phyloP scores from a whole-genome alignment of 2,329 filamentous ascomycete species.

The Corinectria fuckeliana region DNA sequence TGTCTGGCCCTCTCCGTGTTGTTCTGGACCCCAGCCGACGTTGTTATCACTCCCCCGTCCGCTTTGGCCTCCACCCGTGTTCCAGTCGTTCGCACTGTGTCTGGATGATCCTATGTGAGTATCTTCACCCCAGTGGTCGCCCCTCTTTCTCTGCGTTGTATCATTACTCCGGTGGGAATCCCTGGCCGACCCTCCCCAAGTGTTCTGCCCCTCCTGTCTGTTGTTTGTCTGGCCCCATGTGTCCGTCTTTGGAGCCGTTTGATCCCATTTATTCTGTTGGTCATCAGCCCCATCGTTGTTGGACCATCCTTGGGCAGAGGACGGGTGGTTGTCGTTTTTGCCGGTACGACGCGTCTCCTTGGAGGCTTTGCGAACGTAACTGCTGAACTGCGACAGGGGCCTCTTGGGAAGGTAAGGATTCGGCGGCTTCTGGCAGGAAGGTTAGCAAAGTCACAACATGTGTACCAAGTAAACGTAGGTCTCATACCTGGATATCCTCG shows the following conservation, averaged over 20 bases:
- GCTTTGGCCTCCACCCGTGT: constrained; percentile 11
- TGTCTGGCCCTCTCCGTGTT: neutral
- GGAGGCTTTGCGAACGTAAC: constrained; percentile 23
- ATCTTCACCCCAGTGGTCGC: constrained; percentile 31
- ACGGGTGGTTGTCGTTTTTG: constrained; percentile 9
- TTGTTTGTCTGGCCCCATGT: constrained; percentile 1
- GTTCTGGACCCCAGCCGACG: constrained; percentile 18
- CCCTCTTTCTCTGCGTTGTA: constrained; percentile 19
- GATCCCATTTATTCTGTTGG: neutral
- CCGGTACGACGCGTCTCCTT: constrained; percentile 15
- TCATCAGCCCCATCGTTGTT: constrained; percentile 22
- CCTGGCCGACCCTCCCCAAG: neutral
- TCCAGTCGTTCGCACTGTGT: neutral
- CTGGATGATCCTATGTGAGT: constrained; percentile 15
- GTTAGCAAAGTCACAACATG: constrained; percentile 15
- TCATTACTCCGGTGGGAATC: constrained; percentile 30
- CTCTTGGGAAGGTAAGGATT: constrained; percentile 39
- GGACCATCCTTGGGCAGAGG: constrained; percentile 21
- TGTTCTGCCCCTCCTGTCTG: constrained; percentile 7
- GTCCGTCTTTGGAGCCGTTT: neutral
- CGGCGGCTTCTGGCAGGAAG: constrained; percentile 13
- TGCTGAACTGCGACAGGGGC: constrained; percentile 23
- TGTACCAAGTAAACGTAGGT: neutral
- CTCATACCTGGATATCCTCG: constrained; percentile 24
- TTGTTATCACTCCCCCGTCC: constrained; percentile 27